phyloP scores from a whole-genome alignment of 1,284 basidiomycete species.

The Sphagnurus paluster region DNA sequence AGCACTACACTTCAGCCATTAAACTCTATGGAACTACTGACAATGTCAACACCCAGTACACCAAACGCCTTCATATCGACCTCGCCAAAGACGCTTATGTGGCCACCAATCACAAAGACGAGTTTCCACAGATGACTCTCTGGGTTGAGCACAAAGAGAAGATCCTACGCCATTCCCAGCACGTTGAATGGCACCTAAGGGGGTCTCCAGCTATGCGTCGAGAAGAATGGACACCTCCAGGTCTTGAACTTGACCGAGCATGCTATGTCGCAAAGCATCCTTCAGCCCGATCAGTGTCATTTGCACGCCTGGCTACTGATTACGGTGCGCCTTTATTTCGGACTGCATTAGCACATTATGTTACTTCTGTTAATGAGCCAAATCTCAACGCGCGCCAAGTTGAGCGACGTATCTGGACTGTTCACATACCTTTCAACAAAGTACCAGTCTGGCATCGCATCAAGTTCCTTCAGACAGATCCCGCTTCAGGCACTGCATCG shows the following conservation, averaged over 20 bases:
- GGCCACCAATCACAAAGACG: constrained; percentile 31
- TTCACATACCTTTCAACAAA: constrained; percentile 19
- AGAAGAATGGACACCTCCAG: constrained; percentile 6
- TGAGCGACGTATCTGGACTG: constrained; percentile 14
- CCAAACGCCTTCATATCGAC: constrained; percentile 35
- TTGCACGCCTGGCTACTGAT: constrained; percentile 1
- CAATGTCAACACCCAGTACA: constrained; percentile 32
- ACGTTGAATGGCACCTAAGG: constrained; percentile 12
- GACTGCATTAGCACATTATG: constrained; percentile 19
- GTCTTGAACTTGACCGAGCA: constrained; percentile 5
- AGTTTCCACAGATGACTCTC: constrained; percentile 32
- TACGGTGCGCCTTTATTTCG: constrained; percentile 12
- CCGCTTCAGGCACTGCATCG: constrained; percentile 20
- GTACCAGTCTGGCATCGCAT: constrained; percentile 27
- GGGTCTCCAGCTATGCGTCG: neutral
- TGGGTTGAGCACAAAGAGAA: constrained; percentile 21
- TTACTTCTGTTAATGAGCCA: constrained; percentile 16
- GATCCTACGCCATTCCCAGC: constrained; percentile 18
- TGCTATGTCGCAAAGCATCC: constrained; percentile 1
- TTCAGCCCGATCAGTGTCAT: neutral
- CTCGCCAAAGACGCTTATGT: constrained; percentile 32
- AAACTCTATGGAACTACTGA: constrained; percentile 28
- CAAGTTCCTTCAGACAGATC: constrained; percentile 24
- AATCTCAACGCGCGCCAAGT: constrained; percentile 14
- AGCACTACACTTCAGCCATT: constrained; percentile 26